These are phyloP conservation scores for Acanthamoeba royreba DNA, from an alignment of 208 protist species.

Conservation along the genomic window DNA sequence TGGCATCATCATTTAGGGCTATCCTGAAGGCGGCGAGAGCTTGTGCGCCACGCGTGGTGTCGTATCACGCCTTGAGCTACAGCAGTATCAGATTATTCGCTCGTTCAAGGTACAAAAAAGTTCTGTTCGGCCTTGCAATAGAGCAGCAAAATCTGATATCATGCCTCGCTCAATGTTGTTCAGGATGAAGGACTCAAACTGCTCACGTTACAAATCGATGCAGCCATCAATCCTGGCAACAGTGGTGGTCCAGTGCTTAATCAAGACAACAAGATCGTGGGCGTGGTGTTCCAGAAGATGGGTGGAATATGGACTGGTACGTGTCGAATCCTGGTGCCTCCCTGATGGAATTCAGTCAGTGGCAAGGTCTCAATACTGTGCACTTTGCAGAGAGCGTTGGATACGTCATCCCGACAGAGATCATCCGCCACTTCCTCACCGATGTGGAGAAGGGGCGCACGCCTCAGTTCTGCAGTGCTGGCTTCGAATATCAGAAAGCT, in stretches of 20 bases:
- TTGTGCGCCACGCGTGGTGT: constrained; percentile 42
- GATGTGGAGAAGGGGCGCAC: not conserved
- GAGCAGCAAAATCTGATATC: no score
- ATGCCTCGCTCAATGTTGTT: no score
- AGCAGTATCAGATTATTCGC: constrained; percentile 25
- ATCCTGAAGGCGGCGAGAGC: constrained; percentile 41
- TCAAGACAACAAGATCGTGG: constrained; percentile 38
- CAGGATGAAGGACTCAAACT: not conserved
- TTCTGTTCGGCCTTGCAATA: no score
- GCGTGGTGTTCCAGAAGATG: constrained; percentile 20
- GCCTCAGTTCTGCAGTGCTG: not conserved
- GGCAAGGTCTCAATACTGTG: no score
- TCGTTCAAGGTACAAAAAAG: not conserved
- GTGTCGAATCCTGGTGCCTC: no score
- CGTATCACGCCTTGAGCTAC: constrained; percentile 41
- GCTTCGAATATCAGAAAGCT: not conserved
- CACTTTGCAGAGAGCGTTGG: not conserved
- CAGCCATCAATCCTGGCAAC: constrained; percentile 40
- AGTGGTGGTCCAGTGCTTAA: not conserved
- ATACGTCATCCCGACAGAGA: not conserved
- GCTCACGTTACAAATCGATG: constrained; percentile 41
- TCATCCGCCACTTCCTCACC: constrained; percentile 10
- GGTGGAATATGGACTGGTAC: not conserved
- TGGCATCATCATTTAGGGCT: no score
- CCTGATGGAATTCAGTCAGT: no score